A percentile compares a stretch with the other conserved stretches of the same genome.
Evolutionary conservation across 176 grass and related monocot species (phyloP).

Genomic region (Lolium rigidum): DNA sequence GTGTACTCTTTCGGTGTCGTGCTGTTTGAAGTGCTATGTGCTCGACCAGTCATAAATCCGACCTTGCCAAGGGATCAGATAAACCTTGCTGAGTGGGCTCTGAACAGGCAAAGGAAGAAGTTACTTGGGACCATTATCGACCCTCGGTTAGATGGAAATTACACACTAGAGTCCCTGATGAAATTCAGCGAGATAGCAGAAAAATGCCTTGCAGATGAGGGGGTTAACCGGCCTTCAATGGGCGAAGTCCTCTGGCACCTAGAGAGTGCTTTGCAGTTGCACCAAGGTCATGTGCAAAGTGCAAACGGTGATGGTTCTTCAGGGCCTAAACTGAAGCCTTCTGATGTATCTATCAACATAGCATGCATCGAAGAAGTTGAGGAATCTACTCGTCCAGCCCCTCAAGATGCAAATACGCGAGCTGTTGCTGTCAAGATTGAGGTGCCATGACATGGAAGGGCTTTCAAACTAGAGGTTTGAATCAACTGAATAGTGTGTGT

Average conservation of each 20-base stretch:
- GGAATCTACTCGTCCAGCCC: not conserved
- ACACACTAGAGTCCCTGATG: slow-evolving; percentile 67
- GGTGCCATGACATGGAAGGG: slow-evolving; percentile 16
- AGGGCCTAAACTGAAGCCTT: slow-evolving; percentile 21
- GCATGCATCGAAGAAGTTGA: slow-evolving; percentile 34
- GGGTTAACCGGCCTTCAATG: slow-evolving; percentile 68
- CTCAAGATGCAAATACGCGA: slow-evolving; percentile 9
- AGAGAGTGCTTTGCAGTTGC: slow-evolving; percentile 73
- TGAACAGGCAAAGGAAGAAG: slow-evolving; percentile 69
- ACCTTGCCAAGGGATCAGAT: slow-evolving; percentile 85
- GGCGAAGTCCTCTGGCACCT: slow-evolving; percentile 95
- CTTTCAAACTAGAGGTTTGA: slow-evolving; percentile 8
- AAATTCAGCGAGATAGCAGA: slow-evolving; percentile 86
- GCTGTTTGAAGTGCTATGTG: slow-evolving; percentile 86
- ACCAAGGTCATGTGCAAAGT: slow-evolving; percentile 57
- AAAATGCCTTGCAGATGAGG: slow-evolving; percentile 93
- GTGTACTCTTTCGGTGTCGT: slow-evolving; percentile 97
- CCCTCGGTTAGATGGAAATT: slow-evolving; percentile 59
- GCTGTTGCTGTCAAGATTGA: slow-evolving; percentile 44
- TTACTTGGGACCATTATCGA: slow-evolving; percentile 73
- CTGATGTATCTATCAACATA: slow-evolving; percentile 27
- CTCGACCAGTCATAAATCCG: slow-evolving; percentile 85
- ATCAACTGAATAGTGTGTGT: slow-evolving; percentile 31
- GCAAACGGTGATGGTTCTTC: slow-evolving; percentile 4
- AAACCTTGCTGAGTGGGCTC: slow-evolving; percentile 93